Conservation (phyloP, 768 basidiomycete species). For the Cystobasidium onofrii region DNA sequence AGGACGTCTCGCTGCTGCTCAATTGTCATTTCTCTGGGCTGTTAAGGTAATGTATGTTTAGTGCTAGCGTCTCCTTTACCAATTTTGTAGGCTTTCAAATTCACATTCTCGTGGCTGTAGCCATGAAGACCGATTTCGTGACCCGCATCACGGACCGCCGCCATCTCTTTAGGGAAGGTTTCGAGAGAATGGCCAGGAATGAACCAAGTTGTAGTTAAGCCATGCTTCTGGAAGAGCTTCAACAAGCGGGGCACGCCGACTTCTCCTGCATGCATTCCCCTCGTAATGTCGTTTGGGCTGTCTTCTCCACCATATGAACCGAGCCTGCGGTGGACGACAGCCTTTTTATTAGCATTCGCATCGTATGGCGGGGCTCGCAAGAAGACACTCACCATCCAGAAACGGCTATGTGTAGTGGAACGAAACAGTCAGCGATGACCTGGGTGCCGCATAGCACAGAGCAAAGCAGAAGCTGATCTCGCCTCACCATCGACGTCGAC, state of each 20-base stretch:
- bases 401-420: too few species aligned
- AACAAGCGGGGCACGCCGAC: constrained; percentile 62
- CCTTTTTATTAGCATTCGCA: too few species aligned
- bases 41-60: too few species aligned
- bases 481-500: too few species aligned
- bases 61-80: too few species aligned
- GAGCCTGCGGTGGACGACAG: constrained; percentile 51
- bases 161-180: constrained; percentile 65
- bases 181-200: constrained; percentile 60
- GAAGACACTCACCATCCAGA: too few species aligned
- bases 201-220: constrained; percentile 45
- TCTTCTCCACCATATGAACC: constrained; percentile 71
- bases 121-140: constrained; percentile 54
- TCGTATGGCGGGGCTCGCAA: too few species aligned
- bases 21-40: constrained; percentile 54
- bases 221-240: constrained; percentile 63
- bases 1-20: constrained; percentile 66
- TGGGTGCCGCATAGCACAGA: too few species aligned
- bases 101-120: constrained; percentile 32
- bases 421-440: too few species aligned
- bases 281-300: constrained; percentile 58
- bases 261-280: constrained; percentile 69
- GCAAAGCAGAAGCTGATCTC: too few species aligned
- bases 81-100: too few species aligned
- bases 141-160: constrained; percentile 61